These are phyloP conservation scores for Komagataella ulmi DNA, from an alignment of 805 yeast species.

Conservation along the genomic window DNA sequence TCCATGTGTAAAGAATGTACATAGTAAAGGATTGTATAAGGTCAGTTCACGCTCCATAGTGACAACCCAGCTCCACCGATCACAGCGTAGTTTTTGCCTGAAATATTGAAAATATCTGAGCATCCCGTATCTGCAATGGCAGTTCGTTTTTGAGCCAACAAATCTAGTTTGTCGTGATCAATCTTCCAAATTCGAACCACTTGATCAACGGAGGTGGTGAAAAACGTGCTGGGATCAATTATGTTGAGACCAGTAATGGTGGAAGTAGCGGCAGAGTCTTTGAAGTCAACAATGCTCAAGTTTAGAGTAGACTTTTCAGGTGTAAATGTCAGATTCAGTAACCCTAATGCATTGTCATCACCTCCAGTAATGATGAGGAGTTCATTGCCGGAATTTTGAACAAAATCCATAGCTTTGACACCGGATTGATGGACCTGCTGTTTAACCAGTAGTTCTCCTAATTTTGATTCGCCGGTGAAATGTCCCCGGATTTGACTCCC, in stretches of 20 bases:
- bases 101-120: constrained; percentile 23
- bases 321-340: constrained; percentile 22
- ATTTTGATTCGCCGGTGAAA: constrained; percentile 1
- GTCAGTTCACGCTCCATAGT: constrained; percentile 20
- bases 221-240: constrained; percentile 17
- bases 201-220: constrained; percentile 81
- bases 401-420: constrained; percentile 43
- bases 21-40: background rate
- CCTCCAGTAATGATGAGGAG: constrained; percentile 62
- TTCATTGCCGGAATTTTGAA: constrained; percentile 2
- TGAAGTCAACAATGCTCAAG: constrained; percentile 20
- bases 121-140: constrained; percentile 90
- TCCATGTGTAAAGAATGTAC: background rate
- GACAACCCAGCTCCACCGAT: constrained; percentile 84
- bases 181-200: constrained; percentile 51
- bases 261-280: constrained; percentile 64
- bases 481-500: background rate
- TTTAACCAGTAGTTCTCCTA: constrained; percentile 20
- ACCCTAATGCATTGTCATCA: constrained; percentile 70
- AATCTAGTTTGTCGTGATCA: constrained; percentile 12
- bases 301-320: constrained; percentile 9
- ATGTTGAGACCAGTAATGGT: constrained; percentile 59
- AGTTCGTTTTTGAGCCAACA: constrained; percentile 39
- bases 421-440: constrained; percentile 76
- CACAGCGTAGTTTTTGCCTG: constrained; percentile 21